These are phyloP conservation scores for Capsicum chinense DNA, from an alignment of 257 asterid genomes.

Conservation along the genomic window DNA sequence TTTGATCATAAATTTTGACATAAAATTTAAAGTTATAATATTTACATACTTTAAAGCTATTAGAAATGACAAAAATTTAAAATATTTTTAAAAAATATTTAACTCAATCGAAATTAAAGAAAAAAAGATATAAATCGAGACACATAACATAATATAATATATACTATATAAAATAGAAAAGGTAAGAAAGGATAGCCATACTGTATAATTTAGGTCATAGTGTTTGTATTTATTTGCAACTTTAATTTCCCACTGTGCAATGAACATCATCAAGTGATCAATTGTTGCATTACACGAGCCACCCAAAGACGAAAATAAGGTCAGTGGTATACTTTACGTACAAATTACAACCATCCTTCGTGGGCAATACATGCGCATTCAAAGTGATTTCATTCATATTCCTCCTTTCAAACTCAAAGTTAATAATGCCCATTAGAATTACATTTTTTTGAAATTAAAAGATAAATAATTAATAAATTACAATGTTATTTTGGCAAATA, in stretches of 20 bases:
- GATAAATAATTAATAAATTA: not conserved
- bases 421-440: not conserved
- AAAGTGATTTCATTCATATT: not conserved
- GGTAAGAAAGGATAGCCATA: not conserved
- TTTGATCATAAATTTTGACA: no score
- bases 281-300: constrained; percentile 15
- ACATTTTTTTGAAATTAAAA: not conserved
- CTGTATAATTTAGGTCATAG: not conserved
- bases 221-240: not conserved
- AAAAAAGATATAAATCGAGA: no score
- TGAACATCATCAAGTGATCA: constrained; percentile 8
- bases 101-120: no score
- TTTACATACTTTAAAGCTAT: no score
- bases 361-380: constrained; percentile 24
- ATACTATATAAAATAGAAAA: no score
- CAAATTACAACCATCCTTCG: constrained; percentile 24
- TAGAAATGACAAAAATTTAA: no score
- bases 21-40: no score
- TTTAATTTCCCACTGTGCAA: constrained; percentile 24
- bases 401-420: constrained; percentile 13
- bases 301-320: constrained; percentile 24
- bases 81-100: no score
- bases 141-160: no score
- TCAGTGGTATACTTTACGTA: constrained; percentile 28
- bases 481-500: not conserved